Evolutionary conservation across 331 rosid genomes (phyloP), one percentile per base, ranked within the genome.

Genomic region (Cucumis variabilis): DNA sequence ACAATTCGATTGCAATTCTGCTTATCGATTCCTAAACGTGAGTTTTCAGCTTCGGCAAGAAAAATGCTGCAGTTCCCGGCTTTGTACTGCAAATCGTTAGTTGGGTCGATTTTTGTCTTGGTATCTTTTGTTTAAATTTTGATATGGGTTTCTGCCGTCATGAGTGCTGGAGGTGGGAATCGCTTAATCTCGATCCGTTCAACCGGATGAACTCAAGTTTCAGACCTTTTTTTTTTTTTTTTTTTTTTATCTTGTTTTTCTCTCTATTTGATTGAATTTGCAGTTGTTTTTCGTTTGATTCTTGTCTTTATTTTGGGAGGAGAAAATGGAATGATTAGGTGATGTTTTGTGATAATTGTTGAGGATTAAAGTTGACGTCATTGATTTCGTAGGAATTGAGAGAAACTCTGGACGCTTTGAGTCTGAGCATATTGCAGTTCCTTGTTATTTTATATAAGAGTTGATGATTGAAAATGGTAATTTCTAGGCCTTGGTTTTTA

Each of bases 161-260:
- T 95, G 98, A 89, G 90, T 86, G 87, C 93, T 71, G 81, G 86
- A 30, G 86, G 88, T 70, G 82, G 88, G 17, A 88, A 89, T 87
- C 90, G 88, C 24, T 85, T 93, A 86, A 91, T 97, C 88, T 90
- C n/a, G n/a, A n/a, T n/a, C 98, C 71, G 88, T 95, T 86, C 85
- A 63, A 67, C 98, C 98, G 55, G 98, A 95, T 65, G 98, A 97
- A 88, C 96, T 97, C 91, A 94, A 89, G 87, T 95, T 97, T 88
- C 93, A 83, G 44, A 91, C 30, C 28, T 67, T 20, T 68, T 69
- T 27, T 13, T 6, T 75, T 60, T 82, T 55, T 28, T 20, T 68
- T 69, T 27, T 13, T 6, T 75, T 60, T 82, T 55, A 19, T 21
- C 12, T 58, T 60, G 27, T 28, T 28, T 60, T 30, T 28, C 19